phyloP scores from a whole-genome alignment of 192 early-diverging fungal genomes.

The Allomyces macrogynus region DNA sequence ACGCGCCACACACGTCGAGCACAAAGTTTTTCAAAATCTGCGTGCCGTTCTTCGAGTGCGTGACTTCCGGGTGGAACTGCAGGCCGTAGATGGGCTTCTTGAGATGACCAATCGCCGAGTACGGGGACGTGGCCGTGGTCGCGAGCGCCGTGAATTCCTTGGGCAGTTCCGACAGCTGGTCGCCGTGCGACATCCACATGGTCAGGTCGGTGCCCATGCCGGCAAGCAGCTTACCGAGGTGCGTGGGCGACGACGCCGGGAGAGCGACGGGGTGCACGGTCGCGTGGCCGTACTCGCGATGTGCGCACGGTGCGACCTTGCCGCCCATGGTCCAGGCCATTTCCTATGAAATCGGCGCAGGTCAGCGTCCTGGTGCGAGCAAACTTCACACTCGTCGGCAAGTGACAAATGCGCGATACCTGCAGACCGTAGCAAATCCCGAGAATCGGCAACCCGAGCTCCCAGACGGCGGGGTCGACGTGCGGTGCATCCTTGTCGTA shows the following conservation, averaged over 20 bases:
- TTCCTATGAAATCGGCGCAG: too few relatives aligned
- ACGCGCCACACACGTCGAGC: slow-evolving; percentile 59
- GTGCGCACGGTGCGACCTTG: slow-evolving; percentile 63
- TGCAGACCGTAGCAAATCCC: slow-evolving; percentile 99
- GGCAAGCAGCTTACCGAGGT: slow-evolving; percentile 40
- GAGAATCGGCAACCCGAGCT: slow-evolving; percentile 70
- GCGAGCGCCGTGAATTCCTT: slow-evolving; percentile 68
- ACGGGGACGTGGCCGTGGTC: slow-evolving; percentile 68
- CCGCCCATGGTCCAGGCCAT: slow-evolving; percentile 77
- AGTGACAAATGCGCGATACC: slow-evolving; percentile 13
- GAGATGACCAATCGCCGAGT: slow-evolving; percentile 67
- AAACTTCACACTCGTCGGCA: too few relatives aligned
- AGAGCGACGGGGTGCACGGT: slow-evolving; percentile 44
- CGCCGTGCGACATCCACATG: slow-evolving; percentile 97
- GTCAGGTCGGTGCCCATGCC: slow-evolving; percentile 21
- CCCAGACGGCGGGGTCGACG: slow-evolving; percentile 81
- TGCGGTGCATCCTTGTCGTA: slow-evolving; percentile 86
- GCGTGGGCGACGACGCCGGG: slow-evolving; percentile 10
- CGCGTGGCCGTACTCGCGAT: slow-evolving; percentile 91
- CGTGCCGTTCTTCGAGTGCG: slow-evolving; percentile 78
- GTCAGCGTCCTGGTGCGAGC: too few relatives aligned
- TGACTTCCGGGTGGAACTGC: slow-evolving; percentile 99
- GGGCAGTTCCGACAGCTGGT: slow-evolving; percentile 69
- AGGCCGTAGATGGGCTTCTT: slow-evolving; percentile 75
- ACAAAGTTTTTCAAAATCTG: slow-evolving; percentile 85